Evolutionary conservation across 177 flowering plant species (phyloP).

Genomic region (Vitis hybrid): DNA sequence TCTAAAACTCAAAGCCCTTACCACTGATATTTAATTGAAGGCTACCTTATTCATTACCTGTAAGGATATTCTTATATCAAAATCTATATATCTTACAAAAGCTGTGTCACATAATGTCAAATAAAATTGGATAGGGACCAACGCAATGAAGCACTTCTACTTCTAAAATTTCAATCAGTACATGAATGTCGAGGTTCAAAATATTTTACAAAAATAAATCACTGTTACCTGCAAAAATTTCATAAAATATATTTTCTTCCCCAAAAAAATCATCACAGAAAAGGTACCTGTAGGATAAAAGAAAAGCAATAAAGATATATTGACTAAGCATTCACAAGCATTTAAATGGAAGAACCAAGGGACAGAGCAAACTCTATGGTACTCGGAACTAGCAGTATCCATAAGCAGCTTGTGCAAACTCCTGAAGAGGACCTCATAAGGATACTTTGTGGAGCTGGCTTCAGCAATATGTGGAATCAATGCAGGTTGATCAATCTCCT

Average conservation of each 20-base stretch:
- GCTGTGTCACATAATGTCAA: not conserved
- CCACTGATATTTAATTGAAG: too few species aligned
- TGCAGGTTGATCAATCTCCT: conserved; percentile 98
- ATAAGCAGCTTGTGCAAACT: conserved; percentile 97
- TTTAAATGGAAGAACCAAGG: conserved; percentile 9
- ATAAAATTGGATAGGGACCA: not conserved
- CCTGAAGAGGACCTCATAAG: conserved; percentile 96
- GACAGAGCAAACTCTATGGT: conserved; percentile 25
- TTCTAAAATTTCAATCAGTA: not conserved
- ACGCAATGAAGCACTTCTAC: not conserved
- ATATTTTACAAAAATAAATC: conserved; percentile 1
- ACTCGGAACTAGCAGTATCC: conserved; percentile 99
- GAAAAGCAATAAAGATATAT: not conserved
- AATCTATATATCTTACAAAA: not conserved
- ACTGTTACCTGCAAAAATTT: conserved; percentile 87
- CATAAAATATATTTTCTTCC: conserved; percentile 85
- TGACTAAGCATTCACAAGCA: not conserved
- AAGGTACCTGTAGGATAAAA: conserved; percentile 60
- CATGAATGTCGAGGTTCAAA: not conserved
- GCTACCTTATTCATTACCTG: too few species aligned
- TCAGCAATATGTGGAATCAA: conserved; percentile 99
- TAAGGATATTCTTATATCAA: too few species aligned
- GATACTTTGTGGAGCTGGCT: conserved; percentile 90
- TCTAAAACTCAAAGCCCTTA: too few species aligned
- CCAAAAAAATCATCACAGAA: conserved; percentile 97